Conservation (phyloP, 495 filamentous ascomycete genomes). For the Tuber melanosporum region DNA sequence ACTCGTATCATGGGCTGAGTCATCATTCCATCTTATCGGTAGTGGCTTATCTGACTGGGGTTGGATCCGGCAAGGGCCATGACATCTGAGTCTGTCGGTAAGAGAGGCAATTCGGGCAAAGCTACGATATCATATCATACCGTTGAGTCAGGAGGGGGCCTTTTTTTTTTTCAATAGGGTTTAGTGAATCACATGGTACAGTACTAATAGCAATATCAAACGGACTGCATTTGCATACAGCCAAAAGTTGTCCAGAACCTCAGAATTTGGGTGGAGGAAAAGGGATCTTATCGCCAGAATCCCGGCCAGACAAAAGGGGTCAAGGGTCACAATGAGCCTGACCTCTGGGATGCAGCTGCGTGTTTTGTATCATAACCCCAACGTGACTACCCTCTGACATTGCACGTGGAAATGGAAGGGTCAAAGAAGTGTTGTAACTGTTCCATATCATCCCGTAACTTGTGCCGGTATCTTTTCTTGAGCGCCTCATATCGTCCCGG, state of each 20-base stretch:
- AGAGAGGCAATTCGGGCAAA: background rate
- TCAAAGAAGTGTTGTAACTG: background rate
- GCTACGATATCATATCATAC: too few relatives aligned
- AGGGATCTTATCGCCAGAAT: background rate
- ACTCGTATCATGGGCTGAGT: background rate
- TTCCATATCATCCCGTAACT: background rate
- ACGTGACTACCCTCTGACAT: background rate
- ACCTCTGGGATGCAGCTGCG: background rate
- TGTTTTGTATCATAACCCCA: background rate
- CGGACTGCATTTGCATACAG: background rate
- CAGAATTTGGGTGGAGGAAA: background rate
- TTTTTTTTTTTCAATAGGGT: background rate
- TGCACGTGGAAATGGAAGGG: slow-evolving; percentile 8
- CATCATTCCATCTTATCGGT: background rate
- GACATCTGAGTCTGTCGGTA: background rate
- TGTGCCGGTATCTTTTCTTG: background rate
- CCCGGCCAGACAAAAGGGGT: background rate
- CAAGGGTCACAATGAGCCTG: background rate
- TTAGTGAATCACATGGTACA: background rate
- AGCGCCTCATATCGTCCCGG: background rate
- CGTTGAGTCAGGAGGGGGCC: background rate
- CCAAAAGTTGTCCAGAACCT: background rate
- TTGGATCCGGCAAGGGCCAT: background rate
- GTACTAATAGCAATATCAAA: too few relatives aligned
- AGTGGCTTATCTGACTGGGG: background rate